Base-by-base conservation (phyloP, 164 flowering plant genomes). In the Nymphaea colorata region DNA sequence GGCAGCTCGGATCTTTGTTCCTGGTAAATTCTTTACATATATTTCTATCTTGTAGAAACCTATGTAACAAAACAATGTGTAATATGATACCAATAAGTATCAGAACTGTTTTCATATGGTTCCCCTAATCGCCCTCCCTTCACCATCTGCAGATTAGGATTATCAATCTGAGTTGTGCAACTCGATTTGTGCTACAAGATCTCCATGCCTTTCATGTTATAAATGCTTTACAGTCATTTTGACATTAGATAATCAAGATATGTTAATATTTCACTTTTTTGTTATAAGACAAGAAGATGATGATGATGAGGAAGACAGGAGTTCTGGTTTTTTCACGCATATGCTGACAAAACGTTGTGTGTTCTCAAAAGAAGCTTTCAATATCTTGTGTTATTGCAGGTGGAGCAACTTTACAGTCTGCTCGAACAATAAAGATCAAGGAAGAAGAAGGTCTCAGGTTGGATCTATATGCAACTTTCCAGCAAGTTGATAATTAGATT, bases 401-500 rank as follows among this genome's bases (percentile, higher is more conserved):
- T 79, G 91, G 88, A 53, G 72, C 93, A 67, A 79, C 79, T 36
- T 15, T 94, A 62, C 88, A 82, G 67, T 79, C 90, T 71, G 99
- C 97, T 0, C 86, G 88, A 59, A 76, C 89, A 12, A 81, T 91
- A 68, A 94, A 86, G 79, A 83, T 94, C 18, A 94, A 88, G 76
- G 98, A 91, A 81, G 91, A 80, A 43, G 97, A 89, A 79, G 89
- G 87, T 59, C 77, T 81, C 69, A 87, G 85, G 98, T 88, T 81
- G 66, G 11, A 66, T 59, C 16, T 45, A 43, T 42, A 42, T 62
- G 3, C 55, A 47, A 12, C 55, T 47, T 47, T 47, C 11, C 7
- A 47, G 55, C 36, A 47, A 47, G 12, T 12, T 47, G 7, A 47
- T 47, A 12, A 7, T 47, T 47, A 47, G 12, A 47, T 45, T 45